A percentile compares a stretch with the other conserved stretches of the same genome.
Evolutionary conservation across 2,329 filamentous ascomycete species (phyloP).

Genomic region (Trichoderma aggressivum): DNA sequence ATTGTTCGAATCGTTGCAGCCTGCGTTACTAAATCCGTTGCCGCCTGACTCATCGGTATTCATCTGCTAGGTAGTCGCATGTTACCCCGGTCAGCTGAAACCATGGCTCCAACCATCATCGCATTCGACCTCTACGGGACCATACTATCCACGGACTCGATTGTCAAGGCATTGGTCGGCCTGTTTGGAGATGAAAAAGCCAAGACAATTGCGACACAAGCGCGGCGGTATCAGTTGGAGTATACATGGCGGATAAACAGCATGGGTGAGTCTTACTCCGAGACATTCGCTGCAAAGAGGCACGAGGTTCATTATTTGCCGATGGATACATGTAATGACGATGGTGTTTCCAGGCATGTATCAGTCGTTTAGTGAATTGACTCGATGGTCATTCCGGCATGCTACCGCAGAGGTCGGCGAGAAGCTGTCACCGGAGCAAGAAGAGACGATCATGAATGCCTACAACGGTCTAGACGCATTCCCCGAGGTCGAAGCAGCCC

Average conservation of each 20-base stretch:
- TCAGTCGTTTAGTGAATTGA: constrained; percentile 56
- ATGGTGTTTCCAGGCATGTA: constrained; percentile 43
- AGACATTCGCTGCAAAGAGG: neutral
- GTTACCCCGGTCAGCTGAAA: constrained; percentile 1
- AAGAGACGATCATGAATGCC: constrained; percentile 54
- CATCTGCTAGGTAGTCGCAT: neutral
- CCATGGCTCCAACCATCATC: constrained; percentile 44
- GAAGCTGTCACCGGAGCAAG: constrained; percentile 41
- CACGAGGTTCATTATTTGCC: neutral
- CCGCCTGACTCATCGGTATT: constrained; percentile 19
- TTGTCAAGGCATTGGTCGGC: constrained; percentile 55
- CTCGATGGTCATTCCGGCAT: constrained; percentile 58
- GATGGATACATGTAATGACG: neutral
- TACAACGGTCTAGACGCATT: constrained; percentile 65
- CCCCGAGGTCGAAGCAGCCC: constrained; percentile 56
- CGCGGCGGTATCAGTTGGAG: constrained; percentile 69
- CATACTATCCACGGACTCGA: constrained; percentile 67
- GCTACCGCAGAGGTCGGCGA: constrained; percentile 57
- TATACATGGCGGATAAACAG: constrained; percentile 74
- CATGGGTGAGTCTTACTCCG: constrained; percentile 56
- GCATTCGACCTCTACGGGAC: constrained; percentile 77
- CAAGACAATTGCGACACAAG: constrained; percentile 54
- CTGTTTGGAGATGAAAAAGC: constrained; percentile 58
- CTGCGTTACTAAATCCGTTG: neutral
- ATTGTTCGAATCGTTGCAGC: neutral